Conservation (phyloP, 2,329 filamentous ascomycete genomes). For the Arthrobotrys conoides region DNA sequence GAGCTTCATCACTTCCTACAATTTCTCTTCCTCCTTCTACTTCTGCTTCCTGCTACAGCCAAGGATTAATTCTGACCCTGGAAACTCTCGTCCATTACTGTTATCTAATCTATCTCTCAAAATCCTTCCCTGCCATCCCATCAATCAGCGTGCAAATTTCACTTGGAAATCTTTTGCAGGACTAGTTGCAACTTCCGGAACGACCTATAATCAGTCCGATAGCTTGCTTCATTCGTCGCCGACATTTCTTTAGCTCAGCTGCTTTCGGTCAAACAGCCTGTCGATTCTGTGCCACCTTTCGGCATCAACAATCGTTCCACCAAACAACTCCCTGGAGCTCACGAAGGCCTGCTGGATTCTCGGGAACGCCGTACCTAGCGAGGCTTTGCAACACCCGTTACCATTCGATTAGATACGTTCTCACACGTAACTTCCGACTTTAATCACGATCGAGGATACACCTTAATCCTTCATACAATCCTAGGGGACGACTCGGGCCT, state of each 20-base stretch:
- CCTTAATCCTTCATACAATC: slow-evolving; percentile 8
- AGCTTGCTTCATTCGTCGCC: slow-evolving; percentile 12
- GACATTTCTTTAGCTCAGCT: slow-evolving; percentile 12
- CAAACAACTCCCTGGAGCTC: slow-evolving; percentile 4
- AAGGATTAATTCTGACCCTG: slow-evolving; percentile 15
- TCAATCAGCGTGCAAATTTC: slow-evolving; percentile 11
- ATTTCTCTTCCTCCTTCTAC: not conserved
- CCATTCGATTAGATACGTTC: slow-evolving; percentile 18
- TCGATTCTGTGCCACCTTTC: slow-evolving; percentile 49
- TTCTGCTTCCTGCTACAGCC: slow-evolving; percentile 1
- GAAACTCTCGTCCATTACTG: not conserved
- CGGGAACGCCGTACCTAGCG: slow-evolving; percentile 34
- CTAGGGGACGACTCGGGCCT: slow-evolving; percentile 38
- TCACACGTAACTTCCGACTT: not conserved
- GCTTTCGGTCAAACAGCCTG: slow-evolving; percentile 1
- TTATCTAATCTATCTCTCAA: slow-evolving; percentile 30
- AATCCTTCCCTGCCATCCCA: slow-evolving; percentile 18
- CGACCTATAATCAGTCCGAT: not conserved
- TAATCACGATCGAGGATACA: slow-evolving; percentile 2
- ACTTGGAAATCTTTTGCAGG: not conserved
- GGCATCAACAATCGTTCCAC: slow-evolving; percentile 45
- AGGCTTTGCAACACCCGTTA: slow-evolving; percentile 21
- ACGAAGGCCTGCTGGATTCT: slow-evolving; percentile 21
- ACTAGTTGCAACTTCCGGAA: slow-evolving; percentile 14
- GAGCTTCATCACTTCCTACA: not conserved